These are phyloP conservation scores for Mycena sanguinolenta DNA, from an alignment of 768 basidiomycete species.

Conservation along the genomic window DNA sequence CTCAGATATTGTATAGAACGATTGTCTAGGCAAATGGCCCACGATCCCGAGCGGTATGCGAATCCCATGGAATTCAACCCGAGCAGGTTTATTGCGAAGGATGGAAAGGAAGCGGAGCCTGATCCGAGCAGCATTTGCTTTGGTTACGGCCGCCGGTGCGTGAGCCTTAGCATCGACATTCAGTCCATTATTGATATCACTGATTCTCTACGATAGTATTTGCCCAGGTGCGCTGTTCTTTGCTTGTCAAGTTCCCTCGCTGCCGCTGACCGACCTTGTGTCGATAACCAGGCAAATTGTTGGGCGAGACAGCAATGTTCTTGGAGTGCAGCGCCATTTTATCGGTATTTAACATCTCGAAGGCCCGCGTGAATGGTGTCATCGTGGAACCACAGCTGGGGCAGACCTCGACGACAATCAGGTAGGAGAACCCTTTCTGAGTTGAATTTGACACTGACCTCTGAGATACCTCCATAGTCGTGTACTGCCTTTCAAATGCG, in stretches of 20 bases:
- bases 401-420: conserved; percentile 16
- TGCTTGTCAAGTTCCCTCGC: too few relatives aligned
- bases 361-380: too few relatives aligned
- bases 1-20: neutral
- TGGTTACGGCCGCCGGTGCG: neutral
- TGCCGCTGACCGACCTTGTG: too few relatives aligned
- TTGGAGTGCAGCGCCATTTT: too few relatives aligned
- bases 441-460: neutral
- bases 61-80: conserved; percentile 34
- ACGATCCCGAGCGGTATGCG: conserved; percentile 31
- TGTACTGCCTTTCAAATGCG: conserved; percentile 24
- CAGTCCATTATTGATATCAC: too few relatives aligned
- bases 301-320: too few relatives aligned
- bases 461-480: conserved; percentile 5
- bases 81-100: conserved; percentile 14
- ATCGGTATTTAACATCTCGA: too few relatives aligned
- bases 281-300: too few relatives aligned
- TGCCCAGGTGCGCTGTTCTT: too few relatives aligned
- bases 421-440: conserved; percentile 2
- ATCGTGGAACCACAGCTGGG: too few relatives aligned
- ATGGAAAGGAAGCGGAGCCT: neutral
- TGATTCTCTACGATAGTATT: too few relatives aligned
- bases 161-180: neutral
- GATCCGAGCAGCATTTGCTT: neutral
- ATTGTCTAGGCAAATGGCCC: conserved; percentile 36